Conservation (phyloP, 2,329 filamentous ascomycete genomes). For the Stachybotrys elegans region DNA sequence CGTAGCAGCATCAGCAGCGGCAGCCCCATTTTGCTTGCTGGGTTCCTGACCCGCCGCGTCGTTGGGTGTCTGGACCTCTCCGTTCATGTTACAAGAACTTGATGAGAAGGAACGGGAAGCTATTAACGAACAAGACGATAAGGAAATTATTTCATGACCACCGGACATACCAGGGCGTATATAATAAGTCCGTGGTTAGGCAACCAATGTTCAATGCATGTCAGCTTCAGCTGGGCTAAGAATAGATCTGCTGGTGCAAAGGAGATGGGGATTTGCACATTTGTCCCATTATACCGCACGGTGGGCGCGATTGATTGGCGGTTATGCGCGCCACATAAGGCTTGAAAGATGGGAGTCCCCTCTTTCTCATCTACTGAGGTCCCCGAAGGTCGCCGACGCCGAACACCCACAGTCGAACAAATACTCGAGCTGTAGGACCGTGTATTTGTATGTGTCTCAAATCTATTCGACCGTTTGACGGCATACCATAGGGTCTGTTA, state of each 20-base stretch:
- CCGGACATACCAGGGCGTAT: not conserved
- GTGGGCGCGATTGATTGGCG: not conserved
- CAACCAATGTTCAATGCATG: not conserved
- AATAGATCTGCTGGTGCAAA: not conserved
- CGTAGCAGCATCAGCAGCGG: not conserved
- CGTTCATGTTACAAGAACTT: not conserved
- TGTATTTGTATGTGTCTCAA: not conserved
- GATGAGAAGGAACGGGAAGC: not conserved
- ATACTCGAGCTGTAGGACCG: not conserved
- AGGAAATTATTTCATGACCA: not conserved
- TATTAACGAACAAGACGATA: not conserved
- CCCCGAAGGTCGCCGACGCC: not conserved
- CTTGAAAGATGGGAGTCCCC: not conserved
- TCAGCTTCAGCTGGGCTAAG: not conserved
- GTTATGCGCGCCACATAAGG: not conserved
- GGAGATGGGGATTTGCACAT: not conserved
- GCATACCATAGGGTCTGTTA: not conserved
- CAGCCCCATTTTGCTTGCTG: not conserved
- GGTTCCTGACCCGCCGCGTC: not conserved
- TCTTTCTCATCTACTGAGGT: not conserved
- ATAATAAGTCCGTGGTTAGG: not conserved
- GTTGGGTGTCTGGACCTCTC: not conserved
- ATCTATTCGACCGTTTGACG: not conserved
- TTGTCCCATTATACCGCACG: not conserved
- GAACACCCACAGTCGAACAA: not conserved